phyloP scores from a whole-genome alignment of 108 stramenopile genomes.

The Cyclostephanos invisitatus region DNA sequence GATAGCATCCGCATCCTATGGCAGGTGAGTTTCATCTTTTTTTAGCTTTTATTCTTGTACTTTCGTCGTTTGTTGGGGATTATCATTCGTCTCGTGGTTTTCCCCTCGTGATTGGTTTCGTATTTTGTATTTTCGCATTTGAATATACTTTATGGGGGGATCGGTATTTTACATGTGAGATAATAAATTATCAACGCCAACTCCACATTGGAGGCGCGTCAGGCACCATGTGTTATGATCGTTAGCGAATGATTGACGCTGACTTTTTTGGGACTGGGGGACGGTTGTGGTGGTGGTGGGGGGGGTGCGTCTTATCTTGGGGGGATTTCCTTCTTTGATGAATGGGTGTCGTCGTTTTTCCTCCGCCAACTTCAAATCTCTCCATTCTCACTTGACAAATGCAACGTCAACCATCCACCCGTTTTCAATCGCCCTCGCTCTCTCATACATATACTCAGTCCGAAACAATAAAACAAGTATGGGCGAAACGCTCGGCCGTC shows the following conservation, averaged over 20 bases:
- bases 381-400: not conserved
- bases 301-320: not conserved
- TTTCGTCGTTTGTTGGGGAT: no score
- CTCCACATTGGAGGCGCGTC: no score
- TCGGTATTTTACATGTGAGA: no score
- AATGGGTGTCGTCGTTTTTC: no score
- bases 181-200: no score
- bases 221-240: no score
- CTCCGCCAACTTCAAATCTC: not conserved
- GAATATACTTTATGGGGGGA: no score
- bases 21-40: constrained; percentile 68
- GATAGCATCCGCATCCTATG: constrained; percentile 78
- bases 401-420: not conserved
- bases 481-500: constrained; percentile 75
- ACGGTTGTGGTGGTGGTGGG: no score
- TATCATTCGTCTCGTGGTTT: not conserved
- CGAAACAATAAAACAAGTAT: constrained; percentile 55
- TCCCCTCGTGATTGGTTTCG: constrained; percentile 3
- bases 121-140: no score
- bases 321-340: not conserved
- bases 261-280: no score
- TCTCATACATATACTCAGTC: constrained; percentile 13
- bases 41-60: not conserved
- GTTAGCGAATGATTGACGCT: no score
- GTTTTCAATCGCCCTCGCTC: not conserved